A percentile compares a stretch with the other conserved stretches of the same genome.
Evolutionary conservation across 441 rosid genomes (phyloP).

Genomic region (Hypseocharis bilobata): DNA sequence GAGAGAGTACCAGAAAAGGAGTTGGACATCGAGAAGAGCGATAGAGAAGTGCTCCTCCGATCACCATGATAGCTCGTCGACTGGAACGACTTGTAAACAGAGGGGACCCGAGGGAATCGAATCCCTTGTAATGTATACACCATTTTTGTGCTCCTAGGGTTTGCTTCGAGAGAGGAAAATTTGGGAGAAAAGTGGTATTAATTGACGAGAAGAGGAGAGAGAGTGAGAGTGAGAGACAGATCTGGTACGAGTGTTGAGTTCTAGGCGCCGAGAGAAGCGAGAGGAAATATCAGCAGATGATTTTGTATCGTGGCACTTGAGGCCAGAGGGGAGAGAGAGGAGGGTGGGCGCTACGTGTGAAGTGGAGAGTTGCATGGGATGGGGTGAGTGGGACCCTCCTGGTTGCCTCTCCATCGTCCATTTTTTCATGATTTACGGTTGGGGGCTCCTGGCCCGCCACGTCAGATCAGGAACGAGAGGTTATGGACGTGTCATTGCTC

Average conservation of each 20-base stretch:
- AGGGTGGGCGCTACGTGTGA: slow-evolving; percentile 23
- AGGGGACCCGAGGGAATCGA: slow-evolving; percentile 37
- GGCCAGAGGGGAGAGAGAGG: neutral
- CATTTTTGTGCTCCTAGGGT: slow-evolving; percentile 33
- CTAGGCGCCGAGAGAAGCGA: slow-evolving; percentile 20
- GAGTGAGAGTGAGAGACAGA: neutral
- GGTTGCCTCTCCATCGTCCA: slow-evolving; percentile 17
- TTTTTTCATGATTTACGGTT: neutral
- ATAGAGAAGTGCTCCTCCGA: slow-evolving; percentile 32
- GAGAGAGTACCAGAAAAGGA: slow-evolving; percentile 39
- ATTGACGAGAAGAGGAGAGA: neutral
- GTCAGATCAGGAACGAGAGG: no score
- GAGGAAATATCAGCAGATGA: neutral
- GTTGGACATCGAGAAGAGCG: slow-evolving; percentile 40
- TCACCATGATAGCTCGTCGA: slow-evolving; percentile 35
- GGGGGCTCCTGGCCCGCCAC: no score
- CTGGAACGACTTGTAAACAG: slow-evolving; percentile 27
- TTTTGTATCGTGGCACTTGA: neutral
- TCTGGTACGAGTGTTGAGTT: neutral
- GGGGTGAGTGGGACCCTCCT: slow-evolving; percentile 19
- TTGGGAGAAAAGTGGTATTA: neutral
- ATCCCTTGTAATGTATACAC: slow-evolving; percentile 44
- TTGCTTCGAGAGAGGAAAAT: slow-evolving; percentile 4
- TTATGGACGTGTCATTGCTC: no score
- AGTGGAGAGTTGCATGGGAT: slow-evolving; percentile 25